Percentiles rank a stretch among this genome's conserved stretches.
These are phyloP conservation scores for Diaporthe humulicola DNA, from an alignment of 2,329 filamentous ascomycete genomes.

Conservation along the genomic window DNA sequence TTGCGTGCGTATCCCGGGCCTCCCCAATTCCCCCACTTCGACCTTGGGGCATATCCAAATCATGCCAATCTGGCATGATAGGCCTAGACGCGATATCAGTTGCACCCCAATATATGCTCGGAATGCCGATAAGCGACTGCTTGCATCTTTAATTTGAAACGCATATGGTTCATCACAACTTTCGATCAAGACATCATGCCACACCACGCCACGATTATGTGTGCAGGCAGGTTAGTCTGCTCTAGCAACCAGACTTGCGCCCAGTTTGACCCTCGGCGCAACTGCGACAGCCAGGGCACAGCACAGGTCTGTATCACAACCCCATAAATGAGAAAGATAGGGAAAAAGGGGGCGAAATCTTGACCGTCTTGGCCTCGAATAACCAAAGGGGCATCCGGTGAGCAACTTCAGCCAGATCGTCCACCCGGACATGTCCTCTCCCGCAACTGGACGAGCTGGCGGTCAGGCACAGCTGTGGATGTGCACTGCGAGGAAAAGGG, in stretches of 20 bases:
- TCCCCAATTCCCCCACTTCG: neutral
- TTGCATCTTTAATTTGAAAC: conserved; percentile 21
- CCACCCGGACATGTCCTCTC: conserved; percentile 4
- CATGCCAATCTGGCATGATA: conserved; percentile 28
- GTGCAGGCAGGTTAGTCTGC: neutral
- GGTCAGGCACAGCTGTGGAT: conserved; percentile 28
- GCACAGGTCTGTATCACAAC: neutral
- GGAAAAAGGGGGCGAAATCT: neutral
- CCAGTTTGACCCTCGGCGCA: neutral
- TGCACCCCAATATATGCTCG: neutral
- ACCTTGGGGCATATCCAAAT: conserved; percentile 1
- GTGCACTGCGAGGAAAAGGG: conserved; percentile 32
- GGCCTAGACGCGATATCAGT: neutral
- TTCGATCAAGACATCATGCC: conserved; percentile 22
- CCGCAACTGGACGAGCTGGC: conserved; percentile 14
- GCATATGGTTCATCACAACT: conserved; percentile 20
- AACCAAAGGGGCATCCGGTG: neutral
- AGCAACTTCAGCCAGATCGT: conserved; percentile 2
- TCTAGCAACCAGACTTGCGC: neutral
- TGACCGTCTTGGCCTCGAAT: neutral
- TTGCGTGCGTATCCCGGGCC: neutral
- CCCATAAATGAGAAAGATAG: neutral
- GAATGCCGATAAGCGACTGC: conserved; percentile 9
- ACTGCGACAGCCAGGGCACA: neutral
- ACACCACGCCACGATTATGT: conserved; percentile 5